Percentiles rank a stretch among this genome's conserved stretches.
Evolutionary conservation across 371 early-diverging fungal species (phyloP).

Genomic region (Rhizopus delemar): DNA sequence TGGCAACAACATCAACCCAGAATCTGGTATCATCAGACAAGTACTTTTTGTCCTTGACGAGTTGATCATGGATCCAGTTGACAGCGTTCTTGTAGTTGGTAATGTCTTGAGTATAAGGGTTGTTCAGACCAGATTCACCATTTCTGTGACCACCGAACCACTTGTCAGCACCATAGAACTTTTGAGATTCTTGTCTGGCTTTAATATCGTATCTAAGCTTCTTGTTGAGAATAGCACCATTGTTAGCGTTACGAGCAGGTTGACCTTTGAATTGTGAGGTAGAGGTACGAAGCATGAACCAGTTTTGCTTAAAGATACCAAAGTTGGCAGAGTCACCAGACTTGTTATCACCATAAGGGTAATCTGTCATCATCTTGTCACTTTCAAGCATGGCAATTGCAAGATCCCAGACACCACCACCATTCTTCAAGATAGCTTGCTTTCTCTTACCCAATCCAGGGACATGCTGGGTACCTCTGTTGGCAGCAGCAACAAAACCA

Average conservation of each 20-base stretch:
- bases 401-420: conserved; percentile 5
- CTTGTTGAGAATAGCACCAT: background rate
- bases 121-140: conserved; percentile 4
- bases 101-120: conserved; percentile 8
- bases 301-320: conserved; percentile 15
- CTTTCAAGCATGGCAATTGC: conserved; percentile 17
- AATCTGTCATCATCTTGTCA: conserved; percentile 2
- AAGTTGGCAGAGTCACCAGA: conserved; percentile 10
- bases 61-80: conserved; percentile 9
- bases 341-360: conserved; percentile 9
- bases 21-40: conserved; percentile 12
- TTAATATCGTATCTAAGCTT: conserved; percentile 3
- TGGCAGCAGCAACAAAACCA: background rate
- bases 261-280: conserved; percentile 4
- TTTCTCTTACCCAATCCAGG: conserved; percentile 9
- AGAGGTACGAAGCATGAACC: conserved; percentile 11
- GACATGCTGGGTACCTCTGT: background rate
- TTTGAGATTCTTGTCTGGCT: conserved; percentile 13
- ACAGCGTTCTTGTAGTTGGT: conserved; percentile 9
- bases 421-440: conserved; percentile 2
- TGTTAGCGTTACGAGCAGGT: background rate
- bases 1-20: conserved; percentile 9
- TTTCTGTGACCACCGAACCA: conserved; percentile 17
- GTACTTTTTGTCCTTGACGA: conserved; percentile 1
- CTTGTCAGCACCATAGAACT: conserved; percentile 4